These are phyloP conservation scores for Leptographium lundbergii DNA, from an alignment of 2,329 filamentous ascomycete species.

Conservation along the genomic window DNA sequence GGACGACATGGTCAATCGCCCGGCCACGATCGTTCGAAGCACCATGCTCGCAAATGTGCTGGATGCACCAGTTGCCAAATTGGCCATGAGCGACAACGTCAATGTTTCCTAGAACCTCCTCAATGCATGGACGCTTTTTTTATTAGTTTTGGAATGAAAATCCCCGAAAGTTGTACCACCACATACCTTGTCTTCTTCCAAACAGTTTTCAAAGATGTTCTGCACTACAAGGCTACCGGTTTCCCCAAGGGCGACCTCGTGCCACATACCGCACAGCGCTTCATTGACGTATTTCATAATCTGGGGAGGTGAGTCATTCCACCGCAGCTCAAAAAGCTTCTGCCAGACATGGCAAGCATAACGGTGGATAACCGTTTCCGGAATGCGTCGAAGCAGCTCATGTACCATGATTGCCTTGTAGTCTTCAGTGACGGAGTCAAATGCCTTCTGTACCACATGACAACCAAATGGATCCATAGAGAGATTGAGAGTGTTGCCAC, in stretches of 20 bases:
- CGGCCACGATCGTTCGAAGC: constrained; percentile 81
- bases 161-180: neutral
- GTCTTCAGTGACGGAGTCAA: constrained; percentile 92
- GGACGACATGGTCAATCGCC: constrained; percentile 89
- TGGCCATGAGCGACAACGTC: constrained; percentile 95
- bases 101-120: constrained; percentile 89
- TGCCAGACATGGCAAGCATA: constrained; percentile 99
- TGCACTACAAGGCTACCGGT: constrained; percentile 96
- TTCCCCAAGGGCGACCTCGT: constrained; percentile 92
- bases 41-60: constrained; percentile 97
- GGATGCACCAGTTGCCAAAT: constrained; percentile 99
- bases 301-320: constrained; percentile 86
- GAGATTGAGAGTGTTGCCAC: constrained; percentile 82
- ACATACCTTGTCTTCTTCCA: constrained; percentile 91
- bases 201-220: constrained; percentile 98
- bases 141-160: neutral
- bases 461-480: constrained; percentile 99
- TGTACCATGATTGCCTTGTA: constrained; percentile 99
- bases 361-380: constrained; percentile 94
- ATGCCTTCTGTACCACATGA: constrained; percentile 96
- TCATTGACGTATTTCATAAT: constrained; percentile 99
- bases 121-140: constrained; percentile 78
- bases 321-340: constrained; percentile 95
- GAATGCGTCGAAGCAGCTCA: constrained; percentile 85
- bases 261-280: constrained; percentile 91